These are phyloP conservation scores for Cystobasidium pallidum DNA, from an alignment of 1,284 basidiomycete species.

Conservation along the genomic window DNA sequence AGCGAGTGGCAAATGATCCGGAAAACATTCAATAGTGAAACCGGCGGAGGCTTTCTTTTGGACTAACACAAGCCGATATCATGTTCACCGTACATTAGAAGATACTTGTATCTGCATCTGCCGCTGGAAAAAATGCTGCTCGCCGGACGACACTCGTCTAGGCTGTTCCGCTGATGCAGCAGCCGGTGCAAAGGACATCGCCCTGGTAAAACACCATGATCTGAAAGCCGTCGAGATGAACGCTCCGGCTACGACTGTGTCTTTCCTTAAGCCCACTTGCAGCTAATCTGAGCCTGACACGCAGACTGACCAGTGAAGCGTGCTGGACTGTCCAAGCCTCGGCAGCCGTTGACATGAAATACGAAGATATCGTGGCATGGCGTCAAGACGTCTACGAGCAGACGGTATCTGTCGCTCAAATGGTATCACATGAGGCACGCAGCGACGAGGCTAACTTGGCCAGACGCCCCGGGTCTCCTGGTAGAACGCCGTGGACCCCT, in stretches of 20 bases:
- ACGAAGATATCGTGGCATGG: constrained; percentile 41
- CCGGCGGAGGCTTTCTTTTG: too few species aligned
- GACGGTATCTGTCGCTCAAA: neutral
- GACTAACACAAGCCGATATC: too few species aligned
- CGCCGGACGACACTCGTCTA: too few species aligned
- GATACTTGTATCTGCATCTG: too few species aligned
- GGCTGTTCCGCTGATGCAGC: too few species aligned
- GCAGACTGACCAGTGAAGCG: too few species aligned
- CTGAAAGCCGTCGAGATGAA: too few species aligned
- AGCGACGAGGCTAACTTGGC: neutral
- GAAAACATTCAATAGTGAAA: neutral
- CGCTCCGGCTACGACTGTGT: too few species aligned
- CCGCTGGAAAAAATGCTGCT: too few species aligned
- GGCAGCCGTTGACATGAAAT: constrained; percentile 26
- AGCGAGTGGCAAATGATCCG: neutral
- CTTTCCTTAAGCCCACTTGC: neutral
- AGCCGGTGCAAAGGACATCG: too few species aligned
- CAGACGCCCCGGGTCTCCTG: neutral
- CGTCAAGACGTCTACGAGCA: constrained; percentile 32
- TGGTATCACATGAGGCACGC: neutral
- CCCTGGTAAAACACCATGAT: too few species aligned
- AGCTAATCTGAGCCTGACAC: neutral
- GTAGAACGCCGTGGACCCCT: neutral
- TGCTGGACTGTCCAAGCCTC: neutral
- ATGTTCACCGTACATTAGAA: too few species aligned